Evolutionary conservation across 2,329 filamentous ascomycete genomes (phyloP).

Genomic region (Claviceps humidiphila): DNA sequence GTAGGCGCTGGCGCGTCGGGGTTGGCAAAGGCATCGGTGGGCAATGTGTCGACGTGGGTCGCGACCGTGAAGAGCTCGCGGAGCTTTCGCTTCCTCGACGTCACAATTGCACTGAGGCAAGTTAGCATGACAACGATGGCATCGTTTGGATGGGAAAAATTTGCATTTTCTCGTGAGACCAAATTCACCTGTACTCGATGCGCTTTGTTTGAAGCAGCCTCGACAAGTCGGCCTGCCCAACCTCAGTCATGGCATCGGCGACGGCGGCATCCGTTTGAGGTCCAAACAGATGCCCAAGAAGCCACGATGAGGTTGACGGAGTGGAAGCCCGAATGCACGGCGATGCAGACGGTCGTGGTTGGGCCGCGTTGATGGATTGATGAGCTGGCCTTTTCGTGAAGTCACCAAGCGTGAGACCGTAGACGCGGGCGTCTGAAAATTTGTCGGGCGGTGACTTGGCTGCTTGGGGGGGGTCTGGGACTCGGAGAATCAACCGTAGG

Average conservation of each 20-base stretch:
- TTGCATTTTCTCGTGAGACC: constrained; percentile 29
- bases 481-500: not conserved
- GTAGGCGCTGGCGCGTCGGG: constrained; percentile 41
- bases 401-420: constrained; percentile 14
- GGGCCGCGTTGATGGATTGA: constrained; percentile 20
- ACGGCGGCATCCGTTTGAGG: constrained; percentile 57
- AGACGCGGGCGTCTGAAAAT: constrained; percentile 20
- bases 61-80: constrained; percentile 73
- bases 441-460: constrained; percentile 14
- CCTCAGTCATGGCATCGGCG: constrained; percentile 59
- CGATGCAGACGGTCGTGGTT: constrained; percentile 19
- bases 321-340: constrained; percentile 15
- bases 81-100: constrained; percentile 82
- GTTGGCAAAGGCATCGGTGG: constrained; percentile 43
- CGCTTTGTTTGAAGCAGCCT: constrained; percentile 53
- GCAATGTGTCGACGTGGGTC: constrained; percentile 51
- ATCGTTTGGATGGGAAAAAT: constrained; percentile 37
- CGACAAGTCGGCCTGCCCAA: constrained; percentile 51
- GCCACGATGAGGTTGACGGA: constrained; percentile 13
- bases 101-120: constrained; percentile 51
- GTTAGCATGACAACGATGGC: constrained; percentile 31
- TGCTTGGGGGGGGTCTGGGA: not conserved
- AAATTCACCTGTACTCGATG: constrained; percentile 46
- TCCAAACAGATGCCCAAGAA: constrained; percentile 40
- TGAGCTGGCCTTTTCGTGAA: constrained; percentile 13